Base-by-base conservation (phyloP, 2,329 filamentous ascomycete species). In the Trichoderma polysporum region DNA sequence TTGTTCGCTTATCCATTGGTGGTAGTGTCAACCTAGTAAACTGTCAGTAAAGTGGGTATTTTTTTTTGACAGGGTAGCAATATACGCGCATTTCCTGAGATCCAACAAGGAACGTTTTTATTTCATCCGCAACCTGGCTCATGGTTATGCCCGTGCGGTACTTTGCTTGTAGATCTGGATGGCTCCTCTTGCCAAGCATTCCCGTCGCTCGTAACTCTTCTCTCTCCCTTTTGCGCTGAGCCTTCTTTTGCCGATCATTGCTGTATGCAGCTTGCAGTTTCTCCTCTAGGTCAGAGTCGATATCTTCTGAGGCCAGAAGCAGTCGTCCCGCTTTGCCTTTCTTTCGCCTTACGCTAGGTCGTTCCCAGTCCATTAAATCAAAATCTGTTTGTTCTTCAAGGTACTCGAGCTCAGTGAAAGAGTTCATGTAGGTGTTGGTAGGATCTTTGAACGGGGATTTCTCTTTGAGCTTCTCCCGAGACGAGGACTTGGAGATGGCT, bases 301-400 rank as follows among this genome's bases (percentile, higher is more conserved):
- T 76, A 25, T 86, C 81, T 64, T 88, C 80, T 15, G 83, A 77
- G 4, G 82, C 80, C 53, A 84, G 77, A 61, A 84, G 81, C 53
- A 81, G 83, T 69, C 86, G 85, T 15, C 84, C 82, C 50, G 87
- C 88, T 76, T 91, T 92, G 70, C 85, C 81, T 73, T 87, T 90
- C 69, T 84, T 87, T 52, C 78, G 76, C 65, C 83, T 85, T 6
- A 93, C 76, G 62, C 88, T 92, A 1, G 89, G 88, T 29, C 89
- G 84, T 17, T 91, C 86, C 79, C 91, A 92, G 73, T 97, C 92
- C 90, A 95, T 94, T 52, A 96, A 82, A 74, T 97, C 93, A 70
- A 97, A 90, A 9, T 88, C 91, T 68, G 90, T 88, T 68, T 88
- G 86, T 2, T 78, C 79, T 13, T 47, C 37, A 22, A 57, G 31